Conservation (phyloP, 768 basidiomycete species). For the Lactifluus volemus region DNA sequence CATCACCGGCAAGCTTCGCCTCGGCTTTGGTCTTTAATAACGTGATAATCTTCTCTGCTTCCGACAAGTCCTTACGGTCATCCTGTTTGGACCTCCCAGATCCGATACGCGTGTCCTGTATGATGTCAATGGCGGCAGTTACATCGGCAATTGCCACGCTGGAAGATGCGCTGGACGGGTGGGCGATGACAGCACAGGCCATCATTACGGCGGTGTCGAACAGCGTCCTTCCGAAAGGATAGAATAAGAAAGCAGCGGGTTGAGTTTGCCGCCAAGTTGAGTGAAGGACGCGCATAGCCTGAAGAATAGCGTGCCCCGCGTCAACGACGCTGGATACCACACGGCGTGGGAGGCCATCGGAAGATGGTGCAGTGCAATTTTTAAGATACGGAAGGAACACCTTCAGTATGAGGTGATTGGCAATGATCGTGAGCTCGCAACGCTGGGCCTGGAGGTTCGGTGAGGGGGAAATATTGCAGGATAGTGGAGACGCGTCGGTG, state of each 20-base stretch:
- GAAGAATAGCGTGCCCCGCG: slow-evolving; percentile 58
- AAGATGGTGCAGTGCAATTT: slow-evolving; percentile 21
- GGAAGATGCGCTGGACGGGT: slow-evolving; percentile 40
- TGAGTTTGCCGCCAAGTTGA: slow-evolving; percentile 32
- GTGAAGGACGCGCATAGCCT: slow-evolving; percentile 39
- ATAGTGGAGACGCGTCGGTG: slow-evolving; percentile 21
- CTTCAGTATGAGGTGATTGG: slow-evolving; percentile 53
- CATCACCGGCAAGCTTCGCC: slow-evolving; percentile 22
- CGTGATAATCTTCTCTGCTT: slow-evolving; percentile 19
- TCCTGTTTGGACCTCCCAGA: slow-evolving; percentile 27
- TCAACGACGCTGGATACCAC: slow-evolving; percentile 50
- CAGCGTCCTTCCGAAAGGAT: slow-evolving; percentile 51
- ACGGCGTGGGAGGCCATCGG: slow-evolving; percentile 35
- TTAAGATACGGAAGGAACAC: slow-evolving; percentile 60
- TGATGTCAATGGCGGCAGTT: slow-evolving; percentile 35
- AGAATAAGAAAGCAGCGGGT: slow-evolving; percentile 45
- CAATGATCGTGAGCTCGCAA: slow-evolving; percentile 52
- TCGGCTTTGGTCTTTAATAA: slow-evolving; percentile 29
- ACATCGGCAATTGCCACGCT: slow-evolving; percentile 40
- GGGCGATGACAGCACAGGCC: slow-evolving; percentile 51
- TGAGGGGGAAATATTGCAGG: slow-evolving; percentile 23
- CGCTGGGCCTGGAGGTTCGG: slow-evolving; percentile 40
- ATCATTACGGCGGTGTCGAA: slow-evolving; percentile 61
- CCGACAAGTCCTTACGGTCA: slow-evolving; percentile 30
- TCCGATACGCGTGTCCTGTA: slow-evolving; percentile 26